phyloP scores from a whole-genome alignment of 2,329 filamentous ascomycete species.

The Pseudogymnoascus sp. region DNA sequence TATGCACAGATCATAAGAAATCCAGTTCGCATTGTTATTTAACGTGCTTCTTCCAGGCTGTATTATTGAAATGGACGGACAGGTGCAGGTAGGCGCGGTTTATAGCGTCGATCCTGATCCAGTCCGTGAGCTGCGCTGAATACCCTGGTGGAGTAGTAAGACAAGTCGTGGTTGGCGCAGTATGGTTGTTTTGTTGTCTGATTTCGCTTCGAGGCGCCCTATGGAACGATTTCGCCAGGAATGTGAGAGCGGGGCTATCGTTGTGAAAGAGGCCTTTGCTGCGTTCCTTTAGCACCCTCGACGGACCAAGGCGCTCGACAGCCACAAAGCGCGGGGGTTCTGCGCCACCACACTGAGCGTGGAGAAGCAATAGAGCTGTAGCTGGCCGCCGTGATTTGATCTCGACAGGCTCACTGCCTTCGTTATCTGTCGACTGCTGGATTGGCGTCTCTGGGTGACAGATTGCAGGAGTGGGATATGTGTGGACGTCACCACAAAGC shows the following conservation, averaged over 20 bases:
- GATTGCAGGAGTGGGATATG: background rate
- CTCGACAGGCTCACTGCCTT: background rate
- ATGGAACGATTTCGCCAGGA: background rate
- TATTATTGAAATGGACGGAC: slow-evolving; percentile 1
- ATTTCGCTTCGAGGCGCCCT: slow-evolving; percentile 1
- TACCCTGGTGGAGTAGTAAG: background rate
- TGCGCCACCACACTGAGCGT: background rate
- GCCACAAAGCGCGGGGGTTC: background rate
- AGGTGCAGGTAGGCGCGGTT: background rate
- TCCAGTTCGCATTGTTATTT: slow-evolving; percentile 7
- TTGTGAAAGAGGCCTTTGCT: slow-evolving; percentile 1
- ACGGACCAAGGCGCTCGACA: background rate
- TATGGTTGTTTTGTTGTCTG: slow-evolving; percentile 1
- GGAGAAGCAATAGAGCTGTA: background rate
- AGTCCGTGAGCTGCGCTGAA: background rate
- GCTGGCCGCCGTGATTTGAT: background rate
- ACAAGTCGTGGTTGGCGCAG: slow-evolving; percentile 4
- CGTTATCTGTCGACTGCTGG: background rate
- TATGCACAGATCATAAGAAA: slow-evolving; percentile 7
- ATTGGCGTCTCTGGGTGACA: background rate
- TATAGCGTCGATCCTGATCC: background rate
- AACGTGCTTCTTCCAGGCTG: background rate
- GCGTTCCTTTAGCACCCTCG: background rate
- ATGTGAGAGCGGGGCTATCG: slow-evolving; percentile 8
- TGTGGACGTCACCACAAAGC: background rate